Evolutionary conservation across 164 flowering plant genomes (phyloP), one percentile per base, ranked within the genome.

Genomic region (Echeveria elegans): DNA sequence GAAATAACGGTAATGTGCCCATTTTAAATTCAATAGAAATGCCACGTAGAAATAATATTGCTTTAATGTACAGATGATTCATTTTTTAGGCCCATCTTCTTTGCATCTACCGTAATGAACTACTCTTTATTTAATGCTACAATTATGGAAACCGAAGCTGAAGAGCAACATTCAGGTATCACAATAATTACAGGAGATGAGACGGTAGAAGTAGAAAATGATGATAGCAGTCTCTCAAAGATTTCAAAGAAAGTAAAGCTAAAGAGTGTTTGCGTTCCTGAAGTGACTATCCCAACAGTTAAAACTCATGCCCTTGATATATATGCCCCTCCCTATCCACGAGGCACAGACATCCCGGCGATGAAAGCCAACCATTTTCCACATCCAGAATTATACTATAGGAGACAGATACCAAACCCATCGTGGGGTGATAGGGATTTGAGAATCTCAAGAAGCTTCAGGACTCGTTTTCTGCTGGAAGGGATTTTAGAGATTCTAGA

Each of bases 241-340:
- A 14, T 41, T 14, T 10, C 45, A 41, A 41, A 41, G 16, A 41
- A 5, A 14, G 10, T 41, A 14, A 41, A 41, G 45, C 5, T 41
- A 41, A 41, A 41, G 92, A 82, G 78, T 45, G 87, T 86, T 31
- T 75, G 77, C 50, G 89, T 91, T 74, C 97, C 97, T 1, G 98
- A 96, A 66, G 71, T 89, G 63, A 91, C 89, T 78, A 91, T 89
- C 6, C 90, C 96, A 16, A 78, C 91, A 28, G 96, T 97, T 26
- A 78, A 80, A 75, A 86, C 86, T 71, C 93, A 95, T 0, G 88
- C 85, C 69, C 79, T 79, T 71, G 73, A 74, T 70, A 82, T 66
- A 14, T 93, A 97, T 97, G 75, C 72, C 32, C 64, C 82, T 64
- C 56, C 9, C 28, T 10, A 50, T 50, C 56, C 11, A 10, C 24